Evolutionary conservation across 2,329 filamentous ascomycete species (phyloP).

Genomic region (Hymenoscyphus infarciens): DNA sequence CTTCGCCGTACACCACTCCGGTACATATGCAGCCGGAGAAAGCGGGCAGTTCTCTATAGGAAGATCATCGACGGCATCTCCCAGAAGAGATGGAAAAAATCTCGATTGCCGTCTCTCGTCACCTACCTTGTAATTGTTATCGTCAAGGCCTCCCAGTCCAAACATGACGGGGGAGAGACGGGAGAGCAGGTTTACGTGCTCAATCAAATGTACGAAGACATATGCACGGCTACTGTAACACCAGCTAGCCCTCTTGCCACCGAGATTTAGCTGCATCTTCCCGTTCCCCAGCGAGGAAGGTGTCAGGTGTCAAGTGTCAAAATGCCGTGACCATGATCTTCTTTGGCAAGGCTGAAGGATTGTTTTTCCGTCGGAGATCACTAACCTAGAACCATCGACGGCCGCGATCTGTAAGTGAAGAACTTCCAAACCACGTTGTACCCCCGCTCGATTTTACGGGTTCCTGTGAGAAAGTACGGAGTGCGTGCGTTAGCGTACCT

Average conservation of each 20-base stretch:
- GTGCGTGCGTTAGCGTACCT: conserved; percentile 1
- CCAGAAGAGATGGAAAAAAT: background rate
- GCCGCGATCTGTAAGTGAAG: background rate
- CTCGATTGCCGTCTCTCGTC: background rate
- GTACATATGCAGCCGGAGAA: background rate
- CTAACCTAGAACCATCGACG: background rate
- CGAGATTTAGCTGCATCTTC: background rate
- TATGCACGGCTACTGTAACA: background rate
- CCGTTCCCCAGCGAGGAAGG: background rate
- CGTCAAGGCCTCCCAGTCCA: background rate
- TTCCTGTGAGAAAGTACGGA: background rate
- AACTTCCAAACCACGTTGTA: background rate
- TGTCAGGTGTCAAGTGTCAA: conserved; percentile 1
- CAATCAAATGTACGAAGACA: background rate
- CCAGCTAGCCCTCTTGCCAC: background rate
- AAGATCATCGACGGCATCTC: background rate
- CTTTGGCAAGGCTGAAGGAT: background rate
- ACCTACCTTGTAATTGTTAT: background rate
- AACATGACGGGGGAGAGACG: background rate
- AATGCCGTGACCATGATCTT: background rate
- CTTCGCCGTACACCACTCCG: background rate
- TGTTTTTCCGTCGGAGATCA: background rate
- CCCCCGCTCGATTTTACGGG: background rate
- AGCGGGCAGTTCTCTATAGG: background rate
- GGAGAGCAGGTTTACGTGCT: background rate